Evolutionary conservation across 176 grass and related monocot genomes (phyloP).

Genomic region (Stipa capillata): DNA sequence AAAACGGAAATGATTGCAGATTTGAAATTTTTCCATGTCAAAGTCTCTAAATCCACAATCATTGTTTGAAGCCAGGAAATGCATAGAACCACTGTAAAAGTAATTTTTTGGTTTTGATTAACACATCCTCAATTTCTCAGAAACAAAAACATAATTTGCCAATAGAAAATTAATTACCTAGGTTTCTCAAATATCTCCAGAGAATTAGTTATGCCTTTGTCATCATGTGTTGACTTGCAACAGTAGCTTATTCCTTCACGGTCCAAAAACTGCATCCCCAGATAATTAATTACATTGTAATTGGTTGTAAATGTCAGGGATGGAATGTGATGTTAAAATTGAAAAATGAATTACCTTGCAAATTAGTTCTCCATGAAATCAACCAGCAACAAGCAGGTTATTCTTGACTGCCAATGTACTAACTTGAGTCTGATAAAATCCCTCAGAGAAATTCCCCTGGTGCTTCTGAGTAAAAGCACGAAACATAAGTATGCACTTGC

Average conservation of each 20-base stretch:
- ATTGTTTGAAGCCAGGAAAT: slow-evolving; percentile 77
- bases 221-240: slow-evolving; percentile 57
- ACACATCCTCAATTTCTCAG: not conserved
- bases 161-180: slow-evolving; percentile 37
- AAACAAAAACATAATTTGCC: not conserved
- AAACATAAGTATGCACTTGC: not conserved
- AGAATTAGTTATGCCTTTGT: slow-evolving; percentile 71
- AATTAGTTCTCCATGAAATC: slow-evolving; percentile 84
- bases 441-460: slow-evolving; percentile 65
- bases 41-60: slow-evolving; percentile 71
- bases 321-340: not conserved
- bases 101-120: not conserved
- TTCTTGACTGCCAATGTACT: slow-evolving; percentile 73
- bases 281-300: not conserved
- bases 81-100: slow-evolving; percentile 54
- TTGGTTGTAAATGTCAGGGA: not conserved
- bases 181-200: slow-evolving; percentile 73
- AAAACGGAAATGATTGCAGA: slow-evolving; percentile 64
- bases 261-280: slow-evolving; percentile 63
- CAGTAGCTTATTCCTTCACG: slow-evolving; percentile 80
- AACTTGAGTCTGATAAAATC: slow-evolving; percentile 75
- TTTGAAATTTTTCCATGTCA: slow-evolving; percentile 67
- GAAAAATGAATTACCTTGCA: slow-evolving; percentile 63
- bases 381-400: slow-evolving; percentile 72
- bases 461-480: slow-evolving; percentile 53